phyloP scores from a whole-genome alignment of 768 basidiomycete genomes.

The Clitopilus hobsonii region DNA sequence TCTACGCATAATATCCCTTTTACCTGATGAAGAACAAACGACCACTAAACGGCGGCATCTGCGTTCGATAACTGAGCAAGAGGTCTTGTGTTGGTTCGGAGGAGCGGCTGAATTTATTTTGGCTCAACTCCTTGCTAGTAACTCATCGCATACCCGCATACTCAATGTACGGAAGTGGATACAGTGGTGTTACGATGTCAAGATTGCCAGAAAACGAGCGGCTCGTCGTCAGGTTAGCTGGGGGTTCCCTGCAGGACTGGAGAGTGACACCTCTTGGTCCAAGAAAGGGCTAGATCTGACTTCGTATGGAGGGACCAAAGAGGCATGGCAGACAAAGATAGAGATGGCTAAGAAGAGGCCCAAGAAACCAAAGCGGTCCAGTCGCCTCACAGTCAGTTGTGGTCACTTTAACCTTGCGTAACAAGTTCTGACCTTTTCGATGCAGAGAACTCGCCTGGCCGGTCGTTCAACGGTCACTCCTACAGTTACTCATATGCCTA shows the following conservation, averaged over 20 bases:
- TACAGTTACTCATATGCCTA: too few relatives aligned
- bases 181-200: slow-evolving; percentile 32
- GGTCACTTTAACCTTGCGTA: not conserved
- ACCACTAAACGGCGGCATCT: slow-evolving; percentile 32
- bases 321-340: slow-evolving; percentile 22
- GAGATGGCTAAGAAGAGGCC: slow-evolving; percentile 7
- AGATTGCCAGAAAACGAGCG: slow-evolving; percentile 27
- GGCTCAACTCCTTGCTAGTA: slow-evolving; percentile 36
- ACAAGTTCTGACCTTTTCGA: not conserved
- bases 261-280: slow-evolving; percentile 14
- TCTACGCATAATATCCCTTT: slow-evolving; percentile 28
- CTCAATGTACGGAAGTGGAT: slow-evolving; percentile 46
- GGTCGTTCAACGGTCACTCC: too few relatives aligned
- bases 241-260: slow-evolving; percentile 25
- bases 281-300: slow-evolving; percentile 18
- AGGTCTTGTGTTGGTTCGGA: slow-evolving; percentile 48
- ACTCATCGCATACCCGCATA: slow-evolving; percentile 16
- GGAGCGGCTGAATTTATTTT: slow-evolving; percentile 57
- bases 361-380: slow-evolving; percentile 6
- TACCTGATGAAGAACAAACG: slow-evolving; percentile 22
- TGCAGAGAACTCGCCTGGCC: too few relatives aligned
- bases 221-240: slow-evolving; percentile 16
- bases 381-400: slow-evolving; percentile 2
- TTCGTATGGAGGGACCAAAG: slow-evolving; percentile 24
- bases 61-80: slow-evolving; percentile 44